phyloP scores from a whole-genome alignment of 495 filamentous ascomycete species.

The Platismatia glauca region DNA sequence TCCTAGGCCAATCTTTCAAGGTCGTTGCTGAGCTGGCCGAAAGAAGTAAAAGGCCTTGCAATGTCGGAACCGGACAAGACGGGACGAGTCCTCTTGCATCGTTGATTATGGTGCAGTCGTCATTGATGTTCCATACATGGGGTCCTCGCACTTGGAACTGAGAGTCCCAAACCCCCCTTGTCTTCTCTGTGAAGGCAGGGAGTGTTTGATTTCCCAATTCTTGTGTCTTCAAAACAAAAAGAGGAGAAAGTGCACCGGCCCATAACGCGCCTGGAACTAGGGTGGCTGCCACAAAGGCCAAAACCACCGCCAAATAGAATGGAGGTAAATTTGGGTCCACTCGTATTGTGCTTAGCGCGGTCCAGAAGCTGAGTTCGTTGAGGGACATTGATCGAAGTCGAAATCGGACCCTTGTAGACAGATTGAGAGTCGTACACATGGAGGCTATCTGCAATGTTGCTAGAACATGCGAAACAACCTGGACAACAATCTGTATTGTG shows the following conservation, averaged over 20 bases:
- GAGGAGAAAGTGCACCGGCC: not conserved
- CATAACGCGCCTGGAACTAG: constrained; percentile 2
- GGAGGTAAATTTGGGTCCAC: not conserved
- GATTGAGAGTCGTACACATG: not conserved
- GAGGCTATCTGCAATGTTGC: not conserved
- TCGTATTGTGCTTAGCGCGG: not conserved
- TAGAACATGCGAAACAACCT: not conserved
- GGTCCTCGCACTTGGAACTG: constrained; percentile 4
- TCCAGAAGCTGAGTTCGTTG: not conserved
- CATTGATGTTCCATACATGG: not conserved
- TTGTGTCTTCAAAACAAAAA: not conserved
- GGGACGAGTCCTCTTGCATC: not conserved
- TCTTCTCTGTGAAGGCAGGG: not conserved
- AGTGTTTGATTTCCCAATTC: not conserved
- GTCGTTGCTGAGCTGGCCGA: constrained; percentile 4
- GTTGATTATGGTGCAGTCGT: constrained; percentile 4
- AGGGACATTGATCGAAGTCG: not conserved
- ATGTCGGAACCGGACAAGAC: not conserved
- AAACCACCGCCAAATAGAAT: not conserved
- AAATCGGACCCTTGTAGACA: not conserved
- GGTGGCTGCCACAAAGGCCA: not conserved
- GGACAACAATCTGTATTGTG: not conserved
- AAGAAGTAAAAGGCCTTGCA: not conserved
- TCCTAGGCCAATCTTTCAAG: not conserved
- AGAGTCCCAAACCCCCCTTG: constrained; percentile 3